These are phyloP conservation scores for Botrytis deweyae DNA, from an alignment of 2,329 filamentous ascomycete genomes.

Conservation along the genomic window DNA sequence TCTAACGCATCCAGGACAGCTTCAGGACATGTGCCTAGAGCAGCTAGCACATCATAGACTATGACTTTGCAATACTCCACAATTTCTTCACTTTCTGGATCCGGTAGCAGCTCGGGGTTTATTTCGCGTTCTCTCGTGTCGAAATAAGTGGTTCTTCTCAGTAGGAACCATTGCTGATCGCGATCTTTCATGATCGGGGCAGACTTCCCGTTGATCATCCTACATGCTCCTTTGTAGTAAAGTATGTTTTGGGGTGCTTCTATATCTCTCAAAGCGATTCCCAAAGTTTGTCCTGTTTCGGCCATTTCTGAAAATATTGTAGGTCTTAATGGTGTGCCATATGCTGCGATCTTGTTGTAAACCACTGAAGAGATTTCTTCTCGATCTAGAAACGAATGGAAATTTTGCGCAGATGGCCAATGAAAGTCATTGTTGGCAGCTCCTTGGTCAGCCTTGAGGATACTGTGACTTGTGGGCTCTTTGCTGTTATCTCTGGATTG, in stretches of 20 bases:
- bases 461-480: background rate
- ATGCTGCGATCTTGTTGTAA: slow-evolving; percentile 34
- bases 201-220: background rate
- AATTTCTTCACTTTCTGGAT: slow-evolving; percentile 30
- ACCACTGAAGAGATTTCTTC: slow-evolving; percentile 28
- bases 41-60: slow-evolving; percentile 37
- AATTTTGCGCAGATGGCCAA: slow-evolving; percentile 24
- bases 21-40: slow-evolving; percentile 32
- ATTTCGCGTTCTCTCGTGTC: slow-evolving; percentile 18
- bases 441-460: background rate
- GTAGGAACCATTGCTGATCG: slow-evolving; percentile 33
- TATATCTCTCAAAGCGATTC: slow-evolving; percentile 29
- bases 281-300: slow-evolving; percentile 29
- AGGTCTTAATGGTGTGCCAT: slow-evolving; percentile 27
- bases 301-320: slow-evolving; percentile 29
- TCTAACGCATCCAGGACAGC: slow-evolving; percentile 29
- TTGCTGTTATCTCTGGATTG: background rate
- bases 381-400: slow-evolving; percentile 30
- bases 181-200: background rate
- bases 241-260: slow-evolving; percentile 31
- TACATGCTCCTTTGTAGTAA: slow-evolving; percentile 32
- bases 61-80: slow-evolving; percentile 32
- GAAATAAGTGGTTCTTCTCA: slow-evolving; percentile 30
- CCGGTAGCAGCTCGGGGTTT: slow-evolving; percentile 16
- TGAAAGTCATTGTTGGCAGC: slow-evolving; percentile 35